A percentile compares a stretch with the other conserved stretches of the same genome.
Conservation (phyloP, 208 protist genomes). For the Leishmania tarentolae region DNA sequence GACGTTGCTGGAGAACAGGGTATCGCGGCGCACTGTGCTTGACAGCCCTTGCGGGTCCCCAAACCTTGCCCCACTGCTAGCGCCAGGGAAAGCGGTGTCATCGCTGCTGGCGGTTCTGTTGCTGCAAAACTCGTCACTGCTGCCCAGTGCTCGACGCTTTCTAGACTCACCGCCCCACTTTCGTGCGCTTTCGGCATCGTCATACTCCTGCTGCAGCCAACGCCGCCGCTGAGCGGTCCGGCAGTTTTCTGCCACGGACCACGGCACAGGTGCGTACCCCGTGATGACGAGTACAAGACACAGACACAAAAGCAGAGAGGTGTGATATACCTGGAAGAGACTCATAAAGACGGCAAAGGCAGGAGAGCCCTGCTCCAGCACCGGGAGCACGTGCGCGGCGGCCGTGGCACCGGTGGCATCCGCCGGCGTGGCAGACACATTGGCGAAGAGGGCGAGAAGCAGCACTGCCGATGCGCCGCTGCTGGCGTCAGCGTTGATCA, state of each 20-base stretch:
- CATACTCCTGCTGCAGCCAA: conserved; percentile 15
- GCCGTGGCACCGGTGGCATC: background rate
- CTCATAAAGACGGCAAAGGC: conserved; percentile 26
- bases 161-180: background rate
- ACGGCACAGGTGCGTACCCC: conserved; percentile 37
- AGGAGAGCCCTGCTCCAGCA: conserved; percentile 10
- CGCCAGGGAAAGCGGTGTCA: background rate
- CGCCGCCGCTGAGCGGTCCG: conserved; percentile 30
- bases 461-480: conserved; percentile 15
- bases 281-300: conserved; percentile 48
- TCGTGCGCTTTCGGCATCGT: background rate
- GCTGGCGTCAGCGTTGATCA: background rate
- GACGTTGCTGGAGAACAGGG: background rate
- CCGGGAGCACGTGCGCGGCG: conserved; percentile 19
- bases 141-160: background rate
- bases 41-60: background rate
- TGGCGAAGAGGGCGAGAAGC: conserved; percentile 12
- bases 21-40: background rate
- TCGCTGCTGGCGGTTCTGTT: background rate
- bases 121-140: background rate
- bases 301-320: conserved; percentile 46
- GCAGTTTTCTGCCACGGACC: conserved; percentile 38
- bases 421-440: background rate
- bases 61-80: background rate
- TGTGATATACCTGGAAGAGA: conserved; percentile 34